Base-by-base conservation (phyloP, 2,329 filamentous ascomycete species). In the Hansfordia pulvinata region DNA sequence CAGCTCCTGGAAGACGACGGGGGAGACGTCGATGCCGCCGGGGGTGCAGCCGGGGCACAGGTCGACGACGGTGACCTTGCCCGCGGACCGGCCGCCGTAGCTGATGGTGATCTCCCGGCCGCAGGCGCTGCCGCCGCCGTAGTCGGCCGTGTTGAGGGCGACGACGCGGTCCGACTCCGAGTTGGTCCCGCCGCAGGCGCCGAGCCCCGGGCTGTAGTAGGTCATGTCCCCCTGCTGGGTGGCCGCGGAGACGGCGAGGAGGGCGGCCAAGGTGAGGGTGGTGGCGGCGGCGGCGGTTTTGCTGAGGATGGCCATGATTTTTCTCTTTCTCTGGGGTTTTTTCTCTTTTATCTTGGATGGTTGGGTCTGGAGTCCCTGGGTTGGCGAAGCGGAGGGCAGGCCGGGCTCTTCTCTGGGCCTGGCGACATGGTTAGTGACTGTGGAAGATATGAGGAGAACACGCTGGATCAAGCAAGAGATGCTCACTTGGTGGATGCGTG, bases 61-160 rank as follows among this genome's bases (percentile, higher is more conserved):
- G 50, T 75, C 71, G 9, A 74, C 67, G 10, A 76, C 63, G 27
- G 53, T 69, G n/a, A 74, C 50, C 23, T 59, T 67, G 41, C 72
- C 67, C 6, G 74, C 57, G 25, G 60, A 50, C 33, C 49, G 49
- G 35, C 67, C 66, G 14, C 69, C 29, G 27, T 66, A 48, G 17
- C 52, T 57, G 8, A 73, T 62, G 14, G 70, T 52, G 6, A 79
- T 57, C 48, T 62, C 72, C 37, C 56, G 50, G 2, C 69, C 69
- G 38, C 75, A 79, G 0, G 78, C 46, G 1, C 69, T 65, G 37
- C 78, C 78, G 9, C 53, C 40, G 41, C 79, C 80, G 0, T 64
- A 62, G 42, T 70, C 57, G 3, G 62, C 41, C 0, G 68, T 64
- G 41, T 77, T 71, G 40, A 67, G 79, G 0, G 74, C 63, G 18